Conservation (phyloP, 495 filamentous ascomycete genomes). For the Terfezia boudieri region DNA sequence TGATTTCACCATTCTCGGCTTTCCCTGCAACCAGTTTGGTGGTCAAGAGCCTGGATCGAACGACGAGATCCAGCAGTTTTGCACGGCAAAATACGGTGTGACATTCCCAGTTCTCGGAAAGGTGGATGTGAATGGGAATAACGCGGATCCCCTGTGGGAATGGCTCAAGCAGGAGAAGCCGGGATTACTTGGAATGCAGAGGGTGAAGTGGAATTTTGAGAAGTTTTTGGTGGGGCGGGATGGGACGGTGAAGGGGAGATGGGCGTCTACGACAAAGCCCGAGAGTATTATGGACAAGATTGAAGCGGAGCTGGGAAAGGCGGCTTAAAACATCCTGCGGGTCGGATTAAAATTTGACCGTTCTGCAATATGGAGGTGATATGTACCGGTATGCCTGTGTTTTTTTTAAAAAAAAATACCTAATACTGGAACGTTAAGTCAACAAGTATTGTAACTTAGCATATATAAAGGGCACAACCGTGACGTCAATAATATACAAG, state of each 20-base stretch:
- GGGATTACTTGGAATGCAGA: slow-evolving; percentile 63
- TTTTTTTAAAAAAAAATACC: too few species aligned
- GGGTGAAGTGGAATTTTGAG: slow-evolving; percentile 44
- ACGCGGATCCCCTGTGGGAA: slow-evolving; percentile 57
- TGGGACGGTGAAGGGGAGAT: slow-evolving; percentile 58
- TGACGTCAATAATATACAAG: too few species aligned
- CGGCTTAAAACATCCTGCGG: too few species aligned
- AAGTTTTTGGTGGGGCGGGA: slow-evolving; percentile 83
- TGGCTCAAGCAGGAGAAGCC: slow-evolving; percentile 77
- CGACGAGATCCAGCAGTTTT: slow-evolving; percentile 55
- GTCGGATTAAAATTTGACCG: too few species aligned
- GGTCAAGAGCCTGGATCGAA: slow-evolving; percentile 69
- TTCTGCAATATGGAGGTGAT: too few species aligned
- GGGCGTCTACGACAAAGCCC: slow-evolving; percentile 71
- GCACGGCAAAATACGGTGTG: slow-evolving; percentile 68
- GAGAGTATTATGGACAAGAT: slow-evolving; percentile 52
- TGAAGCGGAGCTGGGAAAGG: slow-evolving; percentile 45
- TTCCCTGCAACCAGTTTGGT: slow-evolving; percentile 97
- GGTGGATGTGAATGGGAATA: slow-evolving; percentile 72
- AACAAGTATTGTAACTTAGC: too few species aligned
- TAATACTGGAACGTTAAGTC: too few species aligned
- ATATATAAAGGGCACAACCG: too few species aligned
- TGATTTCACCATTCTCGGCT: slow-evolving; percentile 62
- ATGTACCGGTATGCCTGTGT: too few species aligned
- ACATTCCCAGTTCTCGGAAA: slow-evolving; percentile 82